Base-by-base conservation (phyloP, 2,329 filamentous ascomycete species). In the Malbranchea cinnamomea region DNA sequence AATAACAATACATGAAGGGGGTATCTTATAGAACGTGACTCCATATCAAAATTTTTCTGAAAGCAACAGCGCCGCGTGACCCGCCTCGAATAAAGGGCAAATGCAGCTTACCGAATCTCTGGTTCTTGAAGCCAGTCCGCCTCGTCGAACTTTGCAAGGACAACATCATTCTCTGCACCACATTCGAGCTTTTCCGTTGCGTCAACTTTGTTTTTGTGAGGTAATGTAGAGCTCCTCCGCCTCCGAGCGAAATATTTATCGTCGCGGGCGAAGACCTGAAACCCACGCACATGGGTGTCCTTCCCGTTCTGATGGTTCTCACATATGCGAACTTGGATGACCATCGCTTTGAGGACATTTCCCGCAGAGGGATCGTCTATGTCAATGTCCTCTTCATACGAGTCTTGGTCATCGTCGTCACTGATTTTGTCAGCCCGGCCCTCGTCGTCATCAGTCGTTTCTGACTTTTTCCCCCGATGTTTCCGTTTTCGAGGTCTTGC, bases 221-320 rank as follows among this genome's bases (percentile, higher is more conserved):
- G n/a, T n/a, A n/a, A n/a, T n/a, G n/a, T n/a, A n/a, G n/a, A n/a
- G 11, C 45, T 39, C 20, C 48, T 38, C 11, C 34, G 25, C 12
- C 26, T 31, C 13, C 36, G 39, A 3, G 47, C 44, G 3, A 47
- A 45, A 1, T 52, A 48, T 25, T 41, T 48, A 27, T 61, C 56
- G 36, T 65, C 60, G 17, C 48, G 50, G 9, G 71, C 67, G 46
- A 75, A 98, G 6, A 95, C 78, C 59, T 93, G 91, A 53, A 98
- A 69, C 2, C 84, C 87, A 10, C 89, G 70, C 14, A 98, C 68
- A 62, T 98, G 89, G n/a, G 89, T 98, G 52, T 98, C 89, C 53
- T 98, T 98, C 40, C 89, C 89, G 52, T 98, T 98, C 57, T 98
- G 89, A 53, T 98, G 89, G 49, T 98, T 98, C 59, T 95, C 89